phyloP scores from a whole-genome alignment of 2,329 filamentous ascomycete genomes.

The Colletotrichum simmondsii region DNA sequence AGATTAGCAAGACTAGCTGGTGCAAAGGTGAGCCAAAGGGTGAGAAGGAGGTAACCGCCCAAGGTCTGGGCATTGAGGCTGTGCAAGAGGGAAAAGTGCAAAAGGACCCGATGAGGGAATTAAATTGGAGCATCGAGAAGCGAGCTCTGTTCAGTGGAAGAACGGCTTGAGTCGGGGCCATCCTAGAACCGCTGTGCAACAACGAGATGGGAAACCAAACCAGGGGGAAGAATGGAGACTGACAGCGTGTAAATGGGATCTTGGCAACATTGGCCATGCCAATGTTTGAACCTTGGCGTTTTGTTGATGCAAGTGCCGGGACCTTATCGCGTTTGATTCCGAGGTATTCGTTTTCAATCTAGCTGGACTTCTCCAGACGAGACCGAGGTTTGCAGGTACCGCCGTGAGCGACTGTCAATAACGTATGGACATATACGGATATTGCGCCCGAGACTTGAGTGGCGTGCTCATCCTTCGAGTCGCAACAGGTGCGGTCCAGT shows the following conservation, averaged over 20 bases:
- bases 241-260: background rate
- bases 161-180: constrained; percentile 23
- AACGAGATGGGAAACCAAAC: constrained; percentile 13
- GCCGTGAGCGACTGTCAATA: background rate
- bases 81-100: constrained; percentile 32
- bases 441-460: constrained; percentile 22
- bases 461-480: constrained; percentile 20
- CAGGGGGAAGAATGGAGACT: constrained; percentile 25
- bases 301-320: constrained; percentile 23
- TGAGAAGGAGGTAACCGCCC: constrained; percentile 30
- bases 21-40: background rate
- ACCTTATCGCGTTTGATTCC: constrained; percentile 14
- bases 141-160: constrained; percentile 21
- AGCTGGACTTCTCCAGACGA: constrained; percentile 2
- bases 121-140: constrained; percentile 30
- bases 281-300: constrained; percentile 20
- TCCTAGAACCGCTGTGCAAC: constrained; percentile 16
- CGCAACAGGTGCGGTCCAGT: constrained; percentile 11
- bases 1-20: constrained; percentile 30
- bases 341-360: background rate
- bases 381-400: background rate
- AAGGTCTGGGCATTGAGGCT: constrained; percentile 33
- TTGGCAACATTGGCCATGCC: constrained; percentile 16
- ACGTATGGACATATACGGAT: constrained; percentile 12
- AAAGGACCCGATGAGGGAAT: constrained; percentile 30